phyloP scores from a whole-genome alignment of 2,329 filamentous ascomycete genomes.

The Alternaria burnsii region DNA sequence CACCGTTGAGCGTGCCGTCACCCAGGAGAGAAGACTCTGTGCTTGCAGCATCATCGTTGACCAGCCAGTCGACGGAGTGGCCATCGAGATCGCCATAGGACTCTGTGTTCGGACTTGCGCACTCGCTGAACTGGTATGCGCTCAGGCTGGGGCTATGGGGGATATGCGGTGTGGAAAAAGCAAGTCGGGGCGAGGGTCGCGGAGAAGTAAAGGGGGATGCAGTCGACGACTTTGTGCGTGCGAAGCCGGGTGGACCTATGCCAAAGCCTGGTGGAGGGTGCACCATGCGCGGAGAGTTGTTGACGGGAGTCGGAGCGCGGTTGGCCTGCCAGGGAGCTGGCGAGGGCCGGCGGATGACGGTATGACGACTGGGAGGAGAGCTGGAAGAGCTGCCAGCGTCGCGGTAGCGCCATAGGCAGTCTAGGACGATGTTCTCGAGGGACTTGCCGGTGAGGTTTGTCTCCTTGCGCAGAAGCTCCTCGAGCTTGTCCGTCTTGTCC shows the following conservation, averaged over 20 bases:
- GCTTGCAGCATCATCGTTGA: slow-evolving; percentile 83
- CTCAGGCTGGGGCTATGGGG: slow-evolving; percentile 94
- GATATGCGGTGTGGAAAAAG: slow-evolving; percentile 87
- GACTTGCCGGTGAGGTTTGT: slow-evolving; percentile 77
- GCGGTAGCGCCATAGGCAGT: slow-evolving; percentile 87
- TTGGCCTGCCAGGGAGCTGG: slow-evolving; percentile 90
- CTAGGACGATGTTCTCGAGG: slow-evolving; percentile 89
- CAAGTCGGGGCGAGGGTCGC: slow-evolving; percentile 88
- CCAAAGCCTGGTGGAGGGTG: slow-evolving; percentile 82
- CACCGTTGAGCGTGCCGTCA: slow-evolving; percentile 76
- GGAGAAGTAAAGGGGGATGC: slow-evolving; percentile 94
- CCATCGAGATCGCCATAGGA: slow-evolving; percentile 90
- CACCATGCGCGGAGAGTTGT: slow-evolving; percentile 82
- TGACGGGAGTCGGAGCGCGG: slow-evolving; percentile 78
- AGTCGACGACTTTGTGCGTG: slow-evolving; percentile 74
- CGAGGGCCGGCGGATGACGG: slow-evolving; percentile 87
- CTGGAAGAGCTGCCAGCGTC: slow-evolving; percentile 68
- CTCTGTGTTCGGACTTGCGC: slow-evolving; percentile 76
- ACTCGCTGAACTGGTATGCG: slow-evolving; percentile 92
- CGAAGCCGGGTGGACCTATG: slow-evolving; percentile 75
- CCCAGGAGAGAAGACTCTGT: slow-evolving; percentile 77
- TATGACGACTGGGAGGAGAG: slow-evolving; percentile 86
- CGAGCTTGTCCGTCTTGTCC: slow-evolving; percentile 91
- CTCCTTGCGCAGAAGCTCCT: slow-evolving; percentile 82
- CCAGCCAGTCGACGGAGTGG: slow-evolving; percentile 96